Evolutionary conservation across 2,329 filamentous ascomycete species (phyloP).

Genomic region (Aspergillus aculeatinus): DNA sequence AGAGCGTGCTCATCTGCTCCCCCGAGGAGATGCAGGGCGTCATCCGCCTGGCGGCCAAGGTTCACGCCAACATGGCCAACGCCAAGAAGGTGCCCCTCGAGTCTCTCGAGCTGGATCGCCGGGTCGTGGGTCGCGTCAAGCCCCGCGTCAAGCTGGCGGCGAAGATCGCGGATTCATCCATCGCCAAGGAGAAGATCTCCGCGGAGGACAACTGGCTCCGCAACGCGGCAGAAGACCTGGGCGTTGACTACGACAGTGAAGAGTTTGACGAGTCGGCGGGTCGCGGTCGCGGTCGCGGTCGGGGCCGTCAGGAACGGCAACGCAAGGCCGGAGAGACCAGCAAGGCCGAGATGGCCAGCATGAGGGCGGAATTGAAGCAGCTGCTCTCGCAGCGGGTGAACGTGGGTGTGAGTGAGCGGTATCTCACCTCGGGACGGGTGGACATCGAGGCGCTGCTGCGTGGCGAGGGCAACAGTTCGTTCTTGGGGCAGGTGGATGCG

Average conservation of each 20-base stretch:
- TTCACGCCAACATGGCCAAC: slow-evolving; percentile 65
- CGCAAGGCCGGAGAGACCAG: slow-evolving; percentile 64
- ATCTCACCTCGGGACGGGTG: slow-evolving; percentile 73
- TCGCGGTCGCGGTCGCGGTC: slow-evolving; percentile 59
- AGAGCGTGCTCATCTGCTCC: slow-evolving; percentile 83
- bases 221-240: slow-evolving; percentile 83
- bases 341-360: slow-evolving; percentile 69
- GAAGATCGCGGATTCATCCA: slow-evolving; percentile 74
- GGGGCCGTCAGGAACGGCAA: slow-evolving; percentile 74
- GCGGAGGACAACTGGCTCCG: slow-evolving; percentile 83
- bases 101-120: slow-evolving; percentile 79
- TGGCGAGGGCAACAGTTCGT: slow-evolving; percentile 62
- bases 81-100: slow-evolving; percentile 64
- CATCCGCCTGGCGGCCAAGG: slow-evolving; percentile 78
- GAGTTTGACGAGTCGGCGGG: slow-evolving; percentile 68
- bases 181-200: slow-evolving; percentile 83
- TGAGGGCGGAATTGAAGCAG: slow-evolving; percentile 70
- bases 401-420: slow-evolving; percentile 81
- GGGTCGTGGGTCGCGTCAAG: slow-evolving; percentile 72
- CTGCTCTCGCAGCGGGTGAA: slow-evolving; percentile 75
- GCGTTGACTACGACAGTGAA: slow-evolving; percentile 89
- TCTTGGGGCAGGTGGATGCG: slow-evolving; percentile 58
- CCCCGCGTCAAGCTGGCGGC: slow-evolving; percentile 79
- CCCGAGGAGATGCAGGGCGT: slow-evolving; percentile 89
- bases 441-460: slow-evolving; percentile 73